Evolutionary conservation across 129 eudicot species (phyloP), one percentile per base, ranked within the genome.

Genomic region (Arctium minus): DNA sequence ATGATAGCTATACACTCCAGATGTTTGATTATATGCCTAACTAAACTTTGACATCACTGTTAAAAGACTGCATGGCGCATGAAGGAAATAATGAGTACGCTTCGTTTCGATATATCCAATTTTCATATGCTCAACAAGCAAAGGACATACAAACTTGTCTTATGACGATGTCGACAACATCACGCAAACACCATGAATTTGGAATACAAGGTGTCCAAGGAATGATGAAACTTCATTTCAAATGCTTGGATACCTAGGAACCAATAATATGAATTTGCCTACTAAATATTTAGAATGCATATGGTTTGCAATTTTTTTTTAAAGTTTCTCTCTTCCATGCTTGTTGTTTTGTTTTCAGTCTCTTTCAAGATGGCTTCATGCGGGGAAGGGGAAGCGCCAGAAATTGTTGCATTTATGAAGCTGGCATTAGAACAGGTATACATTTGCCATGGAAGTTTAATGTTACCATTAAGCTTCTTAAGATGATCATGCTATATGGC

Each of bases 351-450:
- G 50, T 35, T 56, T 71, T 71, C 17, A 65, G 30, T 74, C 72
- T 9, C 1, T 76, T 31, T 62, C 39, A 37, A 35, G 67, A 87
- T 89, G 92, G 83, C 85, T 46, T 81, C 88, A 39, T 70, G 79
- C 37, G 83, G 38, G 70, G 82, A 46, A 48, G 82, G 8, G 74
- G 73, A 56, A 42, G 50, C 29, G 37, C 73, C 72, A 50, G 79
- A 82, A 32, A 64, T 83, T 70, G 35, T 73, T 79, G 74, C 81
- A 29, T 89, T 85, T 78, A 91, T 91, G 96, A 85, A 91, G 86
- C 82, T 89, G 73, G 96, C 96, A 9, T 67, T 91, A 70, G 85
- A 87, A 82, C 90, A 90, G 89, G 94, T 88, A 69, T 50, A 37
- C 79, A 42, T 73, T 39, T 32, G 32, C 70, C 53, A 70, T 70